Evolutionary conservation across 768 basidiomycete species (phyloP), one percentile per base, ranked within the genome.

Genomic region (Royoungia palumana): DNA sequence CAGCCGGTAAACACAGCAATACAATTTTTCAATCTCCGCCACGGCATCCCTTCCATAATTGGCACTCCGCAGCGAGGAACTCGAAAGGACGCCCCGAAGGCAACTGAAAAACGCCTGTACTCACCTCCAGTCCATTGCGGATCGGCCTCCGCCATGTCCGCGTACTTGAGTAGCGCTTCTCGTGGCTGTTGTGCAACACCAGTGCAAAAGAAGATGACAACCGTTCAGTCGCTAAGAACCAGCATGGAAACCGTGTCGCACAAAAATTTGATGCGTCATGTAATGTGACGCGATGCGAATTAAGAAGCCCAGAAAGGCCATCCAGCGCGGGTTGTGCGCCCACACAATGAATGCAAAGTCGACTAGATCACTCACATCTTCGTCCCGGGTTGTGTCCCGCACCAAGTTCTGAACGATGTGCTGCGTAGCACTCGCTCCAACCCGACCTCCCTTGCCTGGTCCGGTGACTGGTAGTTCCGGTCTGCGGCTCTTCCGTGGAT

Each of bases 361-460:
- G 58, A 51, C 19, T 16, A 58, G 56, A 63, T 59, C 46, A 90
- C 94, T 79, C 74, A 97, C 95, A 71, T 98, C 95, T 71, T 95
- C 86, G 72, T 92, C 91, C 59, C 93, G 73, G 36, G 89, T 88
- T 54, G 85, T 89, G 65, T 95, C 91, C 62, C 89, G 79, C 54
- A 98, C 92, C 66, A 98, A 71, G 64, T 92, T 89, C 70, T 96
- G 94, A 44, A 98, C 94, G 56, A 98, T 81, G 65, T 97, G 94
- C 60, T 97, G 94, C 42, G 93, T 97, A 16, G 95, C 95, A 72
- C 92, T 94, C 28, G 93, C 93, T 35, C 96, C 96, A 35, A 99
- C 89, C 35, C 96, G 75, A 45, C 96, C 96, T 19, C 96, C 96
- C 60, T 80, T 80, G 46, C 96, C 96, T 12, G 93, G 94, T 12